Evolutionary conservation across 2,329 filamentous ascomycete genomes (phyloP).

Genomic region (Claviceps sp.): DNA sequence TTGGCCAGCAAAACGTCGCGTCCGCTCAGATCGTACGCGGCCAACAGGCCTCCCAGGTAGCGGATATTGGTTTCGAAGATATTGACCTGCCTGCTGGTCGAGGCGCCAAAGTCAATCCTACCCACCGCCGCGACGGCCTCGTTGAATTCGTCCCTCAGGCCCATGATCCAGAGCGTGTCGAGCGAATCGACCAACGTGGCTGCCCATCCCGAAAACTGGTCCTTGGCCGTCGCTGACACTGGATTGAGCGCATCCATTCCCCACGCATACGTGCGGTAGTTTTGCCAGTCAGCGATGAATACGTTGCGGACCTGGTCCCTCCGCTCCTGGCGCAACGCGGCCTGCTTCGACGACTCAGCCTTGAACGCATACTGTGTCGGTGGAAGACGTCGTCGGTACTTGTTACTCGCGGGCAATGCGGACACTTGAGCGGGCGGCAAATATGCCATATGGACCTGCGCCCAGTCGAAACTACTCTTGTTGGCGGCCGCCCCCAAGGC

Average conservation of each 20-base stretch:
- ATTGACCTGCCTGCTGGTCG: slow-evolving; percentile 36
- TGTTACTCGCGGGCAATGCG: background rate
- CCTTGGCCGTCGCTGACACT: slow-evolving; percentile 33
- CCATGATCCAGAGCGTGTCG: slow-evolving; percentile 65
- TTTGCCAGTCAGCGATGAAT: slow-evolving; percentile 19
- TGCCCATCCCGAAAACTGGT: slow-evolving; percentile 54
- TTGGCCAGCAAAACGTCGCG: slow-evolving; percentile 44
- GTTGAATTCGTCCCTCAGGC: slow-evolving; percentile 49
- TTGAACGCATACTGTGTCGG: background rate
- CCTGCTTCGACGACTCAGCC: background rate
- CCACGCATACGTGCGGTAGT: slow-evolving; percentile 51
- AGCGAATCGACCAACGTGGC: slow-evolving; percentile 54
- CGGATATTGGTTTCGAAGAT: slow-evolving; percentile 61
- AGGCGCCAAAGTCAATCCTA: slow-evolving; percentile 46
- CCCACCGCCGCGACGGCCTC: slow-evolving; percentile 45
- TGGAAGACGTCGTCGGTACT: background rate
- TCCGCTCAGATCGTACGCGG: slow-evolving; percentile 55
- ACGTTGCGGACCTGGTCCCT: background rate
- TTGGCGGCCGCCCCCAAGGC: background rate
- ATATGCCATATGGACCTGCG: background rate
- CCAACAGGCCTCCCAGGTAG: slow-evolving; percentile 55
- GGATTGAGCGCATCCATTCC: slow-evolving; percentile 49
- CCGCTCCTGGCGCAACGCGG: background rate
- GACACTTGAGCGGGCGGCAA: background rate
- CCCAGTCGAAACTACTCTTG: background rate